Percentiles rank a stretch among this genome's conserved stretches.
phyloP scores from a whole-genome alignment of 2,329 filamentous ascomycete genomes.

The Curvularia sp. region DNA sequence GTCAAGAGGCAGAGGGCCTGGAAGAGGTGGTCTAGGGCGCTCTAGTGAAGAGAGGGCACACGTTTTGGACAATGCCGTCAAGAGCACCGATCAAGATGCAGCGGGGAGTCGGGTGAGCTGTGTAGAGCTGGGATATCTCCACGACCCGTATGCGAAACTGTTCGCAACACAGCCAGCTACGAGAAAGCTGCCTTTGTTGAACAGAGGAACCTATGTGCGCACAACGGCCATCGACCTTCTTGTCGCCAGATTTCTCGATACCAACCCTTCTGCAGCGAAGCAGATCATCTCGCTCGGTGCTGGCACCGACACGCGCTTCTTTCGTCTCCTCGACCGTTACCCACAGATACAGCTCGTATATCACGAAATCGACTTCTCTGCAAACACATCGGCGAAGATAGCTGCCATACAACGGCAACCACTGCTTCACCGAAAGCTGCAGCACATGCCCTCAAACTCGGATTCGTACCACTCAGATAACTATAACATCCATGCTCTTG shows the following conservation, averaged over 20 bases:
- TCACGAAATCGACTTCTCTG: conserved; percentile 89
- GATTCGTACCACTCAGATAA: conserved; percentile 57
- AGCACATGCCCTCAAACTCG: conserved; percentile 30
- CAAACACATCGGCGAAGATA: conserved; percentile 74
- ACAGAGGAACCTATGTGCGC: conserved; percentile 92
- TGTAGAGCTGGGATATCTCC: conserved; percentile 81
- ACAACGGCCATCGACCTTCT: conserved; percentile 83
- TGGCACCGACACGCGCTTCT: conserved; percentile 89
- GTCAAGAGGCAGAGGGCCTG: conserved; percentile 57
- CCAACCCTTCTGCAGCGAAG: conserved; percentile 52
- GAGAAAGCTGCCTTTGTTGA: conserved; percentile 87
- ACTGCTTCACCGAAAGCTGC: conserved; percentile 38
- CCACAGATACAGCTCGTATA: conserved; percentile 66
- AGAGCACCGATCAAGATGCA: conserved; percentile 90
- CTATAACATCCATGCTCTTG: conserved; percentile 65
- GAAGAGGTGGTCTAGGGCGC: conserved; percentile 35
- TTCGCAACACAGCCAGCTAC: conserved; percentile 67
- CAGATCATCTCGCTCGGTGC: conserved; percentile 94
- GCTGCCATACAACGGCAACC: conserved; percentile 45
- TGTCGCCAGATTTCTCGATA: conserved; percentile 72
- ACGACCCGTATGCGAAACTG: conserved; percentile 76
- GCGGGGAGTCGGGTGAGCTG: conserved; percentile 88
- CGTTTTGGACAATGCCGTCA: conserved; percentile 75
- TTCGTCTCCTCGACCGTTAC: conserved; percentile 69
- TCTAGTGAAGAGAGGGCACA: conserved; percentile 43